Evolutionary conservation across 2,329 filamentous ascomycete genomes (phyloP).

Genomic region (Trichophyton benhamiae): DNA sequence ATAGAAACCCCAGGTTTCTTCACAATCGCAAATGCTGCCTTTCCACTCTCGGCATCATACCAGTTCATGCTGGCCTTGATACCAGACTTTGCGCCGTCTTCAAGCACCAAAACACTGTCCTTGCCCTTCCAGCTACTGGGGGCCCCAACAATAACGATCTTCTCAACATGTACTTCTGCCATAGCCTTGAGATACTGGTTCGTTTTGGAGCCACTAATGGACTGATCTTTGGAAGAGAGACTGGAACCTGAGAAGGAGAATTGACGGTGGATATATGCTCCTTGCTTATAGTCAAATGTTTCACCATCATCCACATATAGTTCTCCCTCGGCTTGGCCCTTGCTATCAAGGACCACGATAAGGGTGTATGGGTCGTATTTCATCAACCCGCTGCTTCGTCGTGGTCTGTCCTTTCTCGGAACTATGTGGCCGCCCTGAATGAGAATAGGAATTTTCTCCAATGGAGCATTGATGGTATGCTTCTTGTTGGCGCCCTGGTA

Average conservation of each 20-base stretch:
- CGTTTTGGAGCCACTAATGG: slow-evolving; percentile 48
- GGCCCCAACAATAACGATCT: slow-evolving; percentile 70
- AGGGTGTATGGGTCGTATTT: slow-evolving; percentile 90
- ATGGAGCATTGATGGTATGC: slow-evolving; percentile 59
- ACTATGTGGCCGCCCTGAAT: slow-evolving; percentile 92
- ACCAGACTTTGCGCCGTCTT: slow-evolving; percentile 35
- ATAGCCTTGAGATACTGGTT: slow-evolving; percentile 69
- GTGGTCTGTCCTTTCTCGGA: slow-evolving; percentile 74
- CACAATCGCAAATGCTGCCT: slow-evolving; percentile 52
- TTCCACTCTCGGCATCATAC: slow-evolving; percentile 39
- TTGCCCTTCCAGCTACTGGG: slow-evolving; percentile 58
- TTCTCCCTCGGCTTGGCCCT: slow-evolving; percentile 63
- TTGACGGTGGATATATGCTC: slow-evolving; percentile 74
- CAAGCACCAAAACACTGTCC: slow-evolving; percentile 40
- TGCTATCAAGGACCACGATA: slow-evolving; percentile 57
- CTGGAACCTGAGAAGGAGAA: slow-evolving; percentile 54
- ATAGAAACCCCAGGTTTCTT: slow-evolving; percentile 52
- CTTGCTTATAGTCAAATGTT: slow-evolving; percentile 73
- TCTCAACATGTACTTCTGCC: slow-evolving; percentile 66
- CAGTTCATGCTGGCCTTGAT: slow-evolving; percentile 49
- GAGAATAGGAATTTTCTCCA: slow-evolving; percentile 77
- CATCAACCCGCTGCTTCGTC: slow-evolving; percentile 80
- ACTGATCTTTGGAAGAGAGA: slow-evolving; percentile 59
- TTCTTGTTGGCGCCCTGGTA: slow-evolving; percentile 60
- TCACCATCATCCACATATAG: slow-evolving; percentile 92